These are phyloP conservation scores for Aspergillus egyptiacus DNA, from an alignment of 495 filamentous ascomycete species.

Conservation along the genomic window DNA sequence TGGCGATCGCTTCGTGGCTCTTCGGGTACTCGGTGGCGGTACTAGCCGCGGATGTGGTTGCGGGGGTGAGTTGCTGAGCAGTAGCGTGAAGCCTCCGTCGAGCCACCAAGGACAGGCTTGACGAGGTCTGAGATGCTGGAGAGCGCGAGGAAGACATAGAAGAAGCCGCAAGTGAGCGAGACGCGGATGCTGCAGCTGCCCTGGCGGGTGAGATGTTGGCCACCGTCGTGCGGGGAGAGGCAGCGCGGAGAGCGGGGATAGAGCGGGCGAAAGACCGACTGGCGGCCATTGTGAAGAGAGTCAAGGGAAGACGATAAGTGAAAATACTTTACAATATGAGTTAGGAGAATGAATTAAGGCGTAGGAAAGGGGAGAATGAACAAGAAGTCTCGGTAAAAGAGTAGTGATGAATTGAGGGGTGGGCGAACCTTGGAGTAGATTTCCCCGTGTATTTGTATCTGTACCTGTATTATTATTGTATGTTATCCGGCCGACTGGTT, in stretches of 20 bases:
- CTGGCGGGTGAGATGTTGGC: constrained; percentile 21
- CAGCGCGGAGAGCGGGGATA: constrained; percentile 41
- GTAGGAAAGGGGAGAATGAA: not conserved
- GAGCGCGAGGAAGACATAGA: constrained; percentile 18
- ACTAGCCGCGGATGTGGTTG: constrained; percentile 50
- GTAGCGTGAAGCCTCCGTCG: constrained; percentile 51
- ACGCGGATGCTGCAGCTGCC: constrained; percentile 20
- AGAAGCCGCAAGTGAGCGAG: constrained; percentile 27
- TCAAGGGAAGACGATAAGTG: not conserved
- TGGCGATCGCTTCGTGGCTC: constrained; percentile 70
- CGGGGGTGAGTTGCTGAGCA: constrained; percentile 50
- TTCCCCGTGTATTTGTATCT: not conserved
- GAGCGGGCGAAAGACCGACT: constrained; percentile 38
- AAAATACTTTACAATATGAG: not conserved
- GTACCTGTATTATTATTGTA: constrained; percentile 5
- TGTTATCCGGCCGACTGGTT: not conserved
- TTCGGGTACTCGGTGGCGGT: constrained; percentile 69
- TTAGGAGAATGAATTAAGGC: not conserved
- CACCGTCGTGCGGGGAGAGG: constrained; percentile 37
- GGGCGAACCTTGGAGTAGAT: not conserved
- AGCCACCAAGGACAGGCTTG: constrained; percentile 24
- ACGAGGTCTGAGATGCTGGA: constrained; percentile 17
- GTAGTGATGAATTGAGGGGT: not conserved
- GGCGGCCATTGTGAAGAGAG: constrained; percentile 35
- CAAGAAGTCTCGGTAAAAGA: constrained; percentile 3